Base-by-base conservation (phyloP, 768 basidiomycete genomes). In the Termitomyces sp. region DNA sequence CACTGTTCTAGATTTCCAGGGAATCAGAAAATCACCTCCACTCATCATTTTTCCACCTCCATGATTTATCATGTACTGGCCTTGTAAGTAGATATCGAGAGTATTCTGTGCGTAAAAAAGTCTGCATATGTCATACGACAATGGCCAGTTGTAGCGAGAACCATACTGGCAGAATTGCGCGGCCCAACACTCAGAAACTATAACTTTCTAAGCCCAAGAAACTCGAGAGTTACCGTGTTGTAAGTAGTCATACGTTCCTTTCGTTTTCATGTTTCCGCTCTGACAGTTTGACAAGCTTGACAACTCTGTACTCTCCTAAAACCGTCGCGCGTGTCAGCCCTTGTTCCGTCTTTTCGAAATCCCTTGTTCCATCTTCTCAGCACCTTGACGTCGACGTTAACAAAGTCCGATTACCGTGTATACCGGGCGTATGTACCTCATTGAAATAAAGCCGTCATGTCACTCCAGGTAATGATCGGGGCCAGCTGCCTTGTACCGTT, bases 211-310 rank as follows among this genome's bases (percentile, higher is more conserved):
- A n/a, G n/a, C n/a, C n/a, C n/a, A n/a, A n/a, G n/a, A n/a, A n/a
- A n/a, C n/a, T n/a, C n/a, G n/a, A n/a, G n/a, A n/a, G n/a, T n/a
- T n/a, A n/a, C 31, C 18, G 20, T 46, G 13, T 22, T 47, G 33
- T 48, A 5, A 12, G 10, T 10, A 22, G 18, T 15, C 20, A 15
- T 32, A 22, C 7, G 16, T 13, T 35, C 25, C 15, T 38, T 23
- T n/a, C 31, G 15, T 42, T 18, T 58, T 55, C 45, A 48, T 54
- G 39, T 38, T 38, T 38, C 44, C 25, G 16, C 5, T 43, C 23
- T 49, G 57, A 52, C 44, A 55, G 50, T 52, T 49, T 29, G 57
- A 52, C 54, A 39, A 50, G 22, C 15, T 52, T 18, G 25, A 52
- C 44, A 47, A 25, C 29, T n/a, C 22, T 40, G 7, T 27, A 27